Evolutionary conservation across 768 basidiomycete species (phyloP).

Genomic region (Lyophyllum shimeji): DNA sequence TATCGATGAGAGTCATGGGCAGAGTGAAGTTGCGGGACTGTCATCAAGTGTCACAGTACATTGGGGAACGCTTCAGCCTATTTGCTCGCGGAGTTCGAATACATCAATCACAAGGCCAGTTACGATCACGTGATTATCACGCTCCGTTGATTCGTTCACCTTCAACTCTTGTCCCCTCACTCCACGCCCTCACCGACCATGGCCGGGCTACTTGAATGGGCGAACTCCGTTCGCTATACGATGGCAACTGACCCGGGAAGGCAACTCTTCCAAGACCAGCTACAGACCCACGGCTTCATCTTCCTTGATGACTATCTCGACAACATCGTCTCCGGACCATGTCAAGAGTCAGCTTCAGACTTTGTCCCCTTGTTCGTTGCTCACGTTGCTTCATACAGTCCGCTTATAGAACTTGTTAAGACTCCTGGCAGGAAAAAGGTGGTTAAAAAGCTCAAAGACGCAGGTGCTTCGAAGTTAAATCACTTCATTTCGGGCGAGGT

Average conservation of each 20-base stretch:
- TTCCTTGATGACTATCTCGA: constrained; percentile 81
- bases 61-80: too few species aligned
- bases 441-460: constrained; percentile 48
- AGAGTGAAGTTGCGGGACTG: too few species aligned
- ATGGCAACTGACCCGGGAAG: constrained; percentile 76
- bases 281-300: constrained; percentile 73
- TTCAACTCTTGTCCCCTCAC: background rate
- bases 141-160: background rate
- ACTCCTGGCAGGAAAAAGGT: constrained; percentile 77
- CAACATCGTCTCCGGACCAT: constrained; percentile 64
- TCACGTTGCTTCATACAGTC: constrained; percentile 35
- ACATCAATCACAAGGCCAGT: background rate
- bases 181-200: constrained; percentile 4
- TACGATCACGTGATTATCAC: constrained; percentile 16
- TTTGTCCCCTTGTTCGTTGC: background rate
- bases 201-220: constrained; percentile 67
- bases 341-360: constrained; percentile 56
- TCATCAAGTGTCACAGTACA: too few species aligned
- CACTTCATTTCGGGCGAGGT: constrained; percentile 48
- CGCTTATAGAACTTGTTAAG: constrained; percentile 79
- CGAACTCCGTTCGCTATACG: constrained; percentile 58
- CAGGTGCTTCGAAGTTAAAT: constrained; percentile 42
- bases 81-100: background rate
- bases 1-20: background rate
- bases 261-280: constrained; percentile 67